phyloP scores from a whole-genome alignment of 768 basidiomycete species.

The Polyporus arcularius region DNA sequence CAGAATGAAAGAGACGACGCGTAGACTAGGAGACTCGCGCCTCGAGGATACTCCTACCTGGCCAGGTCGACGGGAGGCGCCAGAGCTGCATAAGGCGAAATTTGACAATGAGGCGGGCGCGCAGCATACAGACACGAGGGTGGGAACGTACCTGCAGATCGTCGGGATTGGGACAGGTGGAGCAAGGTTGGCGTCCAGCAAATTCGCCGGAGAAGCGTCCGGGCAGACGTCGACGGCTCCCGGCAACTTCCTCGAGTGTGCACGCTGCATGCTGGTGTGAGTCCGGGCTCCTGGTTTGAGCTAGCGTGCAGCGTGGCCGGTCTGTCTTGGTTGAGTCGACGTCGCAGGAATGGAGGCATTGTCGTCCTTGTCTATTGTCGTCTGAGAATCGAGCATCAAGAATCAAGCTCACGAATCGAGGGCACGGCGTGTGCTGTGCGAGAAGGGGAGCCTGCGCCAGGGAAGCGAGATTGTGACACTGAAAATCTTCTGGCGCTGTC shows the following conservation, averaged over 20 bases:
- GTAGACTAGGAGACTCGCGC: background rate
- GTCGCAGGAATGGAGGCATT: no score
- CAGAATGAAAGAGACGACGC: background rate
- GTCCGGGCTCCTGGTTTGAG: background rate
- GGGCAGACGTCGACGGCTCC: background rate
- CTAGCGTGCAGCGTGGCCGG: background rate
- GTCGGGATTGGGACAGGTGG: background rate
- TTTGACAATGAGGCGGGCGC: background rate
- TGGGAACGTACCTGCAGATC: slow-evolving; percentile 23
- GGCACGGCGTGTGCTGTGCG: background rate
- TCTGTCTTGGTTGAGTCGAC: no score
- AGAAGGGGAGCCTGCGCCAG: background rate
- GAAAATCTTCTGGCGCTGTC: background rate
- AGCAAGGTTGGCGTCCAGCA: background rate
- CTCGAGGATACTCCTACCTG: slow-evolving; percentile 1
- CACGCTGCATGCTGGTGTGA: no score
- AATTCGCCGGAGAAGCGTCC: slow-evolving; percentile 6
- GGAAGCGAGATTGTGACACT: background rate
- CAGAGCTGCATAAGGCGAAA: background rate
- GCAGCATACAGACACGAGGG: background rate
- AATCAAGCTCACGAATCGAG: no score
- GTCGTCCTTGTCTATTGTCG: no score
- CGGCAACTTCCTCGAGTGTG: background rate
- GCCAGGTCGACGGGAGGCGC: background rate
- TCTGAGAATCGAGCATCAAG: no score